These are phyloP conservation scores for Candida gorgasii DNA, from an alignment of 805 yeast species.

Conservation along the genomic window DNA sequence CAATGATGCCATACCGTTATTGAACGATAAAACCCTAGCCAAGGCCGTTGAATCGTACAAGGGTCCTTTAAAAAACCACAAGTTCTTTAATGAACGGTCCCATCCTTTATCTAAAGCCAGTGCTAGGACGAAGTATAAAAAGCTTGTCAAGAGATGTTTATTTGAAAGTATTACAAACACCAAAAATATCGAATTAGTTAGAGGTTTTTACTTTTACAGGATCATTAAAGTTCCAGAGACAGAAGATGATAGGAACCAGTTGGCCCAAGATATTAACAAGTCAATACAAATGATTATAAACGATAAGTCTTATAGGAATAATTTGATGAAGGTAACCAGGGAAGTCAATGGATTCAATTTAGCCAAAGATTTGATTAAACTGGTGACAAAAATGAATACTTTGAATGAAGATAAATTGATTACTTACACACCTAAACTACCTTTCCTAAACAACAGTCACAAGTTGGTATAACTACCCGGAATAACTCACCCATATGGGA, in stretches of 20 bases:
- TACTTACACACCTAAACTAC: conserved; percentile 24
- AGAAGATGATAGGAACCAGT: conserved; percentile 17
- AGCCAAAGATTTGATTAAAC: neutral
- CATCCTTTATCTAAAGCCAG: conserved; percentile 37
- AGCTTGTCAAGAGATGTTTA: conserved; percentile 19
- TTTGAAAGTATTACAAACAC: conserved; percentile 15
- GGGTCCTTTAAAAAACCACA: conserved; percentile 26
- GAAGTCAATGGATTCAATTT: conserved; percentile 2
- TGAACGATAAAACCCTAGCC: conserved; percentile 29
- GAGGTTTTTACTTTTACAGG: conserved; percentile 28
- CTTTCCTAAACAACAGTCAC: conserved; percentile 19
- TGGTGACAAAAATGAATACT: conserved; percentile 13
- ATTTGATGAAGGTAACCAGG: conserved; percentile 1
- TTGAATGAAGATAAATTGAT: conserved; percentile 18
- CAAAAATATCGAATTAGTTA: conserved; percentile 14
- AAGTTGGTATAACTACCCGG: neutral
- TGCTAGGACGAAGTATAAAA: conserved; percentile 28
- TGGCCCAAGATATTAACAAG: conserved; percentile 1
- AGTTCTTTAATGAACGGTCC: conserved; percentile 25
- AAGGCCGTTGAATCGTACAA: conserved; percentile 22
- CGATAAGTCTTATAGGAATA: conserved; percentile 4
- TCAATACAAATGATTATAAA: neutral
- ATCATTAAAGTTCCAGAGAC: conserved; percentile 22
- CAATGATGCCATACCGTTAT: conserved; percentile 25
- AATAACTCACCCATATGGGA: no score